Evolutionary conservation across 208 protist species (phyloP), one percentile per base, ranked within the genome.

Genomic region (Perkinsela sp.): DNA sequence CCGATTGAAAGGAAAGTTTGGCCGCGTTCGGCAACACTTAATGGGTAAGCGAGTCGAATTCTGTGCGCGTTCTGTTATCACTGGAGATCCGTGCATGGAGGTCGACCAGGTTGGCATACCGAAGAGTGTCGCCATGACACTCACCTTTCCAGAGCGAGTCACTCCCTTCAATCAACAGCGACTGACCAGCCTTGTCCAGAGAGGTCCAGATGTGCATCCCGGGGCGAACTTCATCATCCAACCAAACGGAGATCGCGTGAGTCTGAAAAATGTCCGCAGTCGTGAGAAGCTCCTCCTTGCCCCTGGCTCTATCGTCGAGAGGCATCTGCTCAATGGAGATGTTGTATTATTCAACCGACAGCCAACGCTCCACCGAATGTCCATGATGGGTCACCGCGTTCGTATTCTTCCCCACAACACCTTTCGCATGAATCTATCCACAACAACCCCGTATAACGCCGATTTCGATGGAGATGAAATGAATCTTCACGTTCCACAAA

Each of bases 401-500:
- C 92, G 90, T 29, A 83, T 98, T 66, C 84, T 99, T 68, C 96
- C 95, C 69, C 97, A 96, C 80, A 96, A 91, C 40, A 99, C 97
- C 2, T 99, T 99, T 75, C 88, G 97, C 70, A 80, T 99, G 0
- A 99, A 99, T 80, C 82, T 99, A 1, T 95, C 83, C 31, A 94
- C 94, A 68, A 98, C 96, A 0, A 93, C 95, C 31, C 96, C 97
- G 65, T 99, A 99, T 80, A 99, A 99, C 80, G 97, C 97, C 30
- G 97, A 99, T 78, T 99, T 99, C 73, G 97, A 99, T 80, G 97
- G 97, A 67, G 97, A 99, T 78, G 97, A 99, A 80, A 99, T 99
- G 97, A 99, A 99, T 79, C 73, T 99, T 68, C 97, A 99, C 78
- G 90, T 98, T 6, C 96, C 96, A 22, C 97, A 99, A 78, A 89